Conservation (phyloP, 192 early-diverging fungal species). For the Coemansia sp. region DNA sequence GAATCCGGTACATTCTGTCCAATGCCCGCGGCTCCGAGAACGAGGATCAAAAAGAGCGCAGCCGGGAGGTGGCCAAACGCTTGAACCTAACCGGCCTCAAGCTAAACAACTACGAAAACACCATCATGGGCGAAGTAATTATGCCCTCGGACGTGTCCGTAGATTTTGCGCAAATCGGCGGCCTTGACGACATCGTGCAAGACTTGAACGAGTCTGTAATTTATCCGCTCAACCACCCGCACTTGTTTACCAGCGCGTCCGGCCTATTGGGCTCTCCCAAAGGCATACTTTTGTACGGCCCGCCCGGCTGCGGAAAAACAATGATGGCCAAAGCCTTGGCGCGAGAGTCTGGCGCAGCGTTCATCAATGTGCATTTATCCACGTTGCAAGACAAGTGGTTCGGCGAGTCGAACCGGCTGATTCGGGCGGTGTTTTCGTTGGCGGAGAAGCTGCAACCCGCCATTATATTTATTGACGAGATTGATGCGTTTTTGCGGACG, state of each 20-base stretch:
- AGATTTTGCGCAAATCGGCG: slow-evolving; percentile 86
- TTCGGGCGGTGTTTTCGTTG: slow-evolving; percentile 87
- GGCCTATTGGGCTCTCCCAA: slow-evolving; percentile 90
- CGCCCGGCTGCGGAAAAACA: slow-evolving; percentile 96
- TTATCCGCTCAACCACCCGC: slow-evolving; percentile 89
- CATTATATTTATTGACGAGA: slow-evolving; percentile 99
- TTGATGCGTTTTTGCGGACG: slow-evolving; percentile 95
- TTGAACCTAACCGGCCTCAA: slow-evolving; percentile 56
- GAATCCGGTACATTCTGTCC: slow-evolving; percentile 78
- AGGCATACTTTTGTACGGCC: slow-evolving; percentile 93
- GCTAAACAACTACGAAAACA: slow-evolving; percentile 88
- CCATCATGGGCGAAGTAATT: slow-evolving; percentile 92
- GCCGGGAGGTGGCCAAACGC: slow-evolving; percentile 33
- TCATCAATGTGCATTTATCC: slow-evolving; percentile 96
- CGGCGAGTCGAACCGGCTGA: slow-evolving; percentile 94
- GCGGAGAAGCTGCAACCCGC: slow-evolving; percentile 91
- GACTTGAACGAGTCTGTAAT: slow-evolving; percentile 93
- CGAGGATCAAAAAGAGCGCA: slow-evolving; percentile 74
- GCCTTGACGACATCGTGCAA: slow-evolving; percentile 88
- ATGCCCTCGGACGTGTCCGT: slow-evolving; percentile 87
- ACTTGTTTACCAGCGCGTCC: slow-evolving; percentile 80
- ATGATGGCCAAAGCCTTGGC: slow-evolving; percentile 99
- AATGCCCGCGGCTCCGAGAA: slow-evolving; percentile 71
- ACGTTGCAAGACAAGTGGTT: slow-evolving; percentile 99
- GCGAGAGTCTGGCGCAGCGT: slow-evolving; percentile 93